Conservation (phyloP, 2,329 filamentous ascomycete species). For the Colletotrichum noveboracense region DNA sequence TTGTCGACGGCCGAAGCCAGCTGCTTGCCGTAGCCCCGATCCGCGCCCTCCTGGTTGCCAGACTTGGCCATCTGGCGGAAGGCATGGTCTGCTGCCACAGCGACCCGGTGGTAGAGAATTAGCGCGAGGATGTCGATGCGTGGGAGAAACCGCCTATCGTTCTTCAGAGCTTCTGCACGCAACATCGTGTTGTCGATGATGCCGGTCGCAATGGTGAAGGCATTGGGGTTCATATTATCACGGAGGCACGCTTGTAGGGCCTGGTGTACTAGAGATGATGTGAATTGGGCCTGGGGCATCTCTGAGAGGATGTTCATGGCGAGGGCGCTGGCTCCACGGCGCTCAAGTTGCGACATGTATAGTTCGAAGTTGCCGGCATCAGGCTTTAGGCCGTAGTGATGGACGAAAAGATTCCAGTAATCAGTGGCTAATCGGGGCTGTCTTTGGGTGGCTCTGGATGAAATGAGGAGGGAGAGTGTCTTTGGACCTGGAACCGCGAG, state of each 20-base stretch:
- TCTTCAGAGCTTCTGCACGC: neutral
- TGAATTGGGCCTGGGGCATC: constrained; percentile 52
- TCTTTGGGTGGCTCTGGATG: constrained; percentile 53
- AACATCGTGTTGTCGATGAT: constrained; percentile 69
- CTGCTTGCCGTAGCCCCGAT: constrained; percentile 53
- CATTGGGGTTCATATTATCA: constrained; percentile 77
- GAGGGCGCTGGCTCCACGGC: constrained; percentile 68
- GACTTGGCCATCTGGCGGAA: constrained; percentile 36
- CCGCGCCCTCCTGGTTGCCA: constrained; percentile 38
- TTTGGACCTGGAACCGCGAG: constrained; percentile 56
- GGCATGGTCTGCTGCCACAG: constrained; percentile 51
- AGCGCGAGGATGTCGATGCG: constrained; percentile 54
- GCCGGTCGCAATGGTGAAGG: constrained; percentile 66
- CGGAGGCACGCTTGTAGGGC: constrained; percentile 76
- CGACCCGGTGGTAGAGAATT: constrained; percentile 61
- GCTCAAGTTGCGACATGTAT: constrained; percentile 63
- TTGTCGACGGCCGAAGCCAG: constrained; percentile 54
- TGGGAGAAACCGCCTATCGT: neutral
- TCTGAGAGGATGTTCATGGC: constrained; percentile 63
- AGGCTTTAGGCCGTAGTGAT: constrained; percentile 66
- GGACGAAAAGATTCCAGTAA: constrained; percentile 81
- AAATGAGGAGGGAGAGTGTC: constrained; percentile 71
- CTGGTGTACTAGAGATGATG: constrained; percentile 66
- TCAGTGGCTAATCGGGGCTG: constrained; percentile 66
- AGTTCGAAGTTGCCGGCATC: constrained; percentile 70